Evolutionary conservation across 2,329 filamentous ascomycete species (phyloP), one percentile per base, ranked within the genome.

Genomic region (Fusarium poae): DNA sequence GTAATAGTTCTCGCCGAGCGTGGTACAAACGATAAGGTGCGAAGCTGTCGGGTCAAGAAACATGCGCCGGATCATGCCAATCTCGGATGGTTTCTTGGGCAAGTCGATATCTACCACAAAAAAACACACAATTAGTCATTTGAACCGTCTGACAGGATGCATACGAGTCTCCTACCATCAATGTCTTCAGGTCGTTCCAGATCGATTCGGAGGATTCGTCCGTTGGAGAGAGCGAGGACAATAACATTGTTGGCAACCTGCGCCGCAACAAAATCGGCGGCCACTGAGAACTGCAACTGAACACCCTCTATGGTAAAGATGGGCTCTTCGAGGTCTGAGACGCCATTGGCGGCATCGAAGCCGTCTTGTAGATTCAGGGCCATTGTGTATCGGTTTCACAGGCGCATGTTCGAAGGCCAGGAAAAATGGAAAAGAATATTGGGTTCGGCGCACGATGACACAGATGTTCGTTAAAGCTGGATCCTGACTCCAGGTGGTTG

Each of bases 201-300:
- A 78, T 98, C 96, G 78, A 99, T 99, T 64, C 96, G 89, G 62
- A 99, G 83, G 68, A 99, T 96, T 73, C 95, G 91, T 51, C 94
- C 93, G 61, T 95, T 97, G 7, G 94, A 95, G 37, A 99, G 86
- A 40, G 96, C 96, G 52, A 99, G 85, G 23, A 98, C 90, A 59
- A 99, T 87, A 65, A 98, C 94, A 83, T 99, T 97, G 81, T 99
- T 98, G 69, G 95, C 94, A 57, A 98, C 95, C 80, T 97, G 94
- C 40, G 94, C 94, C 20, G 96, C 94, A 48, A 97, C 96, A 77
- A 99, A 98, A 80, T 97, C 93, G 70, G 95, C 94, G 3, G 95
- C 93, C 75, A 98, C 91, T 63, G 93, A 91, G 85, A 99, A 99
- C 79, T 96, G 92, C 67, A 98, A 89, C 83, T 97, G 91, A 39